Evolutionary conservation across 2,329 filamentous ascomycete genomes (phyloP).

Genomic region (Paecilomyces niveus): DNA sequence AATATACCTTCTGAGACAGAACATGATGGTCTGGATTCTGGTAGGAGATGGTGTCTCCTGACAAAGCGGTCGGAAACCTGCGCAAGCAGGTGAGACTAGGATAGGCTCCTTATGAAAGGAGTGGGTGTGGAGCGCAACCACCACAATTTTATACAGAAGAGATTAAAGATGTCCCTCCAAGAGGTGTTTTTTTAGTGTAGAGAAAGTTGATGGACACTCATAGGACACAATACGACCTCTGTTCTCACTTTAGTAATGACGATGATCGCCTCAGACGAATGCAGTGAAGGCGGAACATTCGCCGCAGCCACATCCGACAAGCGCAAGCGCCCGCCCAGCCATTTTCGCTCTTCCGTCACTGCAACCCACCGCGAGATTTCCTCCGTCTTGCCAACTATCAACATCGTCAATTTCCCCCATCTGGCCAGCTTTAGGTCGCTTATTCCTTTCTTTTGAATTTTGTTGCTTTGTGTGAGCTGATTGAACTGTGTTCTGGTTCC

Average conservation of each 20-base stretch:
- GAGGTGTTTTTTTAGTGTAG: neutral
- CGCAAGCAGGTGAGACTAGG: neutral
- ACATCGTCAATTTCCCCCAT: neutral
- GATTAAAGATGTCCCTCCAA: neutral
- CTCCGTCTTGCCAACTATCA: neutral
- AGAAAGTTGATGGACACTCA: neutral
- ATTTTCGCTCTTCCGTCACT: neutral
- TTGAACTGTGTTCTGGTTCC: neutral
- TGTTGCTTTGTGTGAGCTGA: neutral
- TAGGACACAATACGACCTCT: neutral
- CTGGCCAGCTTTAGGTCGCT: neutral
- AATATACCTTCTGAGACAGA: slow-evolving; percentile 57
- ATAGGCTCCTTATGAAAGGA: neutral
- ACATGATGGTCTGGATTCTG: slow-evolving; percentile 42
- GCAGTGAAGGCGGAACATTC: neutral
- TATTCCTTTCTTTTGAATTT: neutral
- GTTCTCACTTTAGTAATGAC: neutral
- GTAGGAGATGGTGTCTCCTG: neutral
- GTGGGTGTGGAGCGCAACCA: neutral
- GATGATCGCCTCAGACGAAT: neutral
- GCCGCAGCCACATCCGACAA: neutral
- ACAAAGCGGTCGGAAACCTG: neutral
- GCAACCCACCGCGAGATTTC: neutral
- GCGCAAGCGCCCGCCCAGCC: neutral
- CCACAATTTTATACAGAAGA: neutral